phyloP scores from a whole-genome alignment of 2,329 filamentous ascomycete species.

The Aaosphaeria arxii region DNA sequence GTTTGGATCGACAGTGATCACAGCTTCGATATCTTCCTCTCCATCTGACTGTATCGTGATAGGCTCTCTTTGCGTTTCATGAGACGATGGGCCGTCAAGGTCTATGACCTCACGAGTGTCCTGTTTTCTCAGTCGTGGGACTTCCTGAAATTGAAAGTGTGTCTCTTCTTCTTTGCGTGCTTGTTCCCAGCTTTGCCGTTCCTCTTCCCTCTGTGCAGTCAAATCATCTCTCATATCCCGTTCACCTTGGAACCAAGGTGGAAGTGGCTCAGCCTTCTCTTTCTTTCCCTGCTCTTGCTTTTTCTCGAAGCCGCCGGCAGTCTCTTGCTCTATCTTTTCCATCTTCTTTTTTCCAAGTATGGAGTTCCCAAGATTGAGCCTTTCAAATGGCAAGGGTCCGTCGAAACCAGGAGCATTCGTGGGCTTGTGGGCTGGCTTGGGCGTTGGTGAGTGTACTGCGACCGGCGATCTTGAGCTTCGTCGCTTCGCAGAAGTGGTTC shows the following conservation, averaged over 20 bases:
- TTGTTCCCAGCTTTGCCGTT: constrained; percentile 53
- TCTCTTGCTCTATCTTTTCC: constrained; percentile 51
- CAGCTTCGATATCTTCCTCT: constrained; percentile 43
- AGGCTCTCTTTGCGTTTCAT: constrained; percentile 49
- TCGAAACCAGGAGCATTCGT: constrained; percentile 63
- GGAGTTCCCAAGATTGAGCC: constrained; percentile 66
- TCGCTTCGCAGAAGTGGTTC: constrained; percentile 30
- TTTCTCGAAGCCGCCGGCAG: constrained; percentile 65
- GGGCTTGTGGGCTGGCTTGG: constrained; percentile 37
- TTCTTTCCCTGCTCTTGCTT: constrained; percentile 38
- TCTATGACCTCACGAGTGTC: constrained; percentile 49
- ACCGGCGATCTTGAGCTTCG: constrained; percentile 19
- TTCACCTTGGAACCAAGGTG: constrained; percentile 69
- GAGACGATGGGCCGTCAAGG: constrained; percentile 42
- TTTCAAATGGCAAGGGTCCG: constrained; percentile 88
- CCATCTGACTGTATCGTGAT: constrained; percentile 64
- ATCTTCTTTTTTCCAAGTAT: constrained; percentile 51
- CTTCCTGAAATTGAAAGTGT: constrained; percentile 64
- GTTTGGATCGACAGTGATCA: constrained; percentile 25
- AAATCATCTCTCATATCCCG: constrained; percentile 57
- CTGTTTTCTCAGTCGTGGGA: constrained; percentile 56
- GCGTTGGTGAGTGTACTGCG: constrained; percentile 2
- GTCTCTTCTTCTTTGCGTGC: constrained; percentile 52
- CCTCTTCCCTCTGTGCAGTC: constrained; percentile 40
- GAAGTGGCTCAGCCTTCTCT: constrained; percentile 58